Evolutionary conservation across 2,329 filamentous ascomycete genomes (phyloP).

Genomic region (Emergomyces pasteurianus): DNA sequence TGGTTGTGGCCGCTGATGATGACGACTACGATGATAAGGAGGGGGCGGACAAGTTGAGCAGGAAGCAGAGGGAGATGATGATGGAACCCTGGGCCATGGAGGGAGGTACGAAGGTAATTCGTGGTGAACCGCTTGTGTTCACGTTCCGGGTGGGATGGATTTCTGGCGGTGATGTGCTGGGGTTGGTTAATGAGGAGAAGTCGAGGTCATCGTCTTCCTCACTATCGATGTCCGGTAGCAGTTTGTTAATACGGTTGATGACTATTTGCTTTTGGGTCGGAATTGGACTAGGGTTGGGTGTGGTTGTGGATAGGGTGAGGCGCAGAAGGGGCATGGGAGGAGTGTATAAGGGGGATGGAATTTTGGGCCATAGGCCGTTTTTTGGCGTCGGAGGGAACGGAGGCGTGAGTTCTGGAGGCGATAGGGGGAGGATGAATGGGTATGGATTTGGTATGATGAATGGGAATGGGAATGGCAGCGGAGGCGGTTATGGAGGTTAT

Average conservation of each 20-base stretch:
- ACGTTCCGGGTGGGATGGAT: constrained; percentile 71
- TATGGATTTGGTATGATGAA: constrained; percentile 43
- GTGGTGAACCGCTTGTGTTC: constrained; percentile 73
- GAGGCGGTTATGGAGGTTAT: constrained; percentile 16
- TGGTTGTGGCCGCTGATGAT: constrained; percentile 39
- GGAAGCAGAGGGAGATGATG: constrained; percentile 37
- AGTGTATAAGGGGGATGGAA: constrained; percentile 36
- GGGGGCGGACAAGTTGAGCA: constrained; percentile 18
- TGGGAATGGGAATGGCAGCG: constrained; percentile 17
- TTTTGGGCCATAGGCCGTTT: constrained; percentile 19
- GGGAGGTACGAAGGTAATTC: constrained; percentile 56
- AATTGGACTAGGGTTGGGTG: constrained; percentile 24
- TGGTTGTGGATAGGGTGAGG: constrained; percentile 27
- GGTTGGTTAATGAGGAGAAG: constrained; percentile 15
- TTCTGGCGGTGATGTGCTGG: constrained; percentile 28
- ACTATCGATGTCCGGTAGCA: constrained; percentile 4
- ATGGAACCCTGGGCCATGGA: constrained; percentile 35
- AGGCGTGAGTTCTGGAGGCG: constrained; percentile 29
- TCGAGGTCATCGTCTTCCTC: neutral
- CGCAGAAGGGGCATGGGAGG: constrained; percentile 14
- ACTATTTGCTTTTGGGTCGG: constrained; percentile 23
- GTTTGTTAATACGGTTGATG: constrained; percentile 19
- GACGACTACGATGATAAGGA: constrained; percentile 7
- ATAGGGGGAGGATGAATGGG: constrained; percentile 41
- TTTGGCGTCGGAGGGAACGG: neutral